Conservation (phyloP, 1,284 basidiomycete species). For the Sparassis latifolia region DNA sequence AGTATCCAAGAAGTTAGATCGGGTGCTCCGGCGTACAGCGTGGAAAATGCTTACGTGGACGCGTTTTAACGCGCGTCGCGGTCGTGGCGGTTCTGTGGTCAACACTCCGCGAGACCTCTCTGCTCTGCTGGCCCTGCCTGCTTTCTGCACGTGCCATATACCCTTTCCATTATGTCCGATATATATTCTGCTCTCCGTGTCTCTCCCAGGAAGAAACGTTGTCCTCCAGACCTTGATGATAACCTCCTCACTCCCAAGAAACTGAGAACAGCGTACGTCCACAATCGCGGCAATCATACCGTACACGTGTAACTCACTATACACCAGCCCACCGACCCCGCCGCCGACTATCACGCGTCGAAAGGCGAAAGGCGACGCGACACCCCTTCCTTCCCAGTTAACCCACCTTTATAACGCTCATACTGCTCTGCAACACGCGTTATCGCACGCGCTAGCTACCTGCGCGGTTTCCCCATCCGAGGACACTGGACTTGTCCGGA, state of each 20-base stretch:
- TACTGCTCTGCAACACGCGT: constrained; percentile 65
- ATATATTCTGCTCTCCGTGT: constrained; percentile 53
- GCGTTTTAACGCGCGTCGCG: constrained; percentile 13
- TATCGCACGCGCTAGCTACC: constrained; percentile 77
- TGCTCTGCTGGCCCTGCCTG: constrained; percentile 9
- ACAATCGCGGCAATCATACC: neutral
- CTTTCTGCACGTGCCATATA: constrained; percentile 7
- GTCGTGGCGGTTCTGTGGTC: constrained; percentile 3
- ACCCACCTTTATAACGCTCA: constrained; percentile 55
- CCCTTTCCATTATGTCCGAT: constrained; percentile 43
- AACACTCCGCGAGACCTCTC: constrained; percentile 10
- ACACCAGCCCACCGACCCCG: constrained; percentile 47
- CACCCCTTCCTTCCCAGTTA: constrained; percentile 50
- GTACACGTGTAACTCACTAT: neutral
- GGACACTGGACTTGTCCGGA: constrained; percentile 66
- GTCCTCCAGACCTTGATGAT: constrained; percentile 43
- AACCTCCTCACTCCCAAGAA: constrained; percentile 59
- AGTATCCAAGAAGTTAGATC: too few species aligned
- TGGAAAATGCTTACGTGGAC: constrained; percentile 14
- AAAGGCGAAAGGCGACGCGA: constrained; percentile 17
- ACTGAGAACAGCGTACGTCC: constrained; percentile 47
- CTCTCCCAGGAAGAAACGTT: constrained; percentile 63
- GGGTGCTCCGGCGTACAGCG: neutral
- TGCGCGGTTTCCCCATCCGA: constrained; percentile 70
- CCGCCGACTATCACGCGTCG: constrained; percentile 37